Evolutionary conservation across 164 flowering plant species (phyloP), one percentile per base, ranked within the genome.

Genomic region (Vitis rotundifolia): DNA sequence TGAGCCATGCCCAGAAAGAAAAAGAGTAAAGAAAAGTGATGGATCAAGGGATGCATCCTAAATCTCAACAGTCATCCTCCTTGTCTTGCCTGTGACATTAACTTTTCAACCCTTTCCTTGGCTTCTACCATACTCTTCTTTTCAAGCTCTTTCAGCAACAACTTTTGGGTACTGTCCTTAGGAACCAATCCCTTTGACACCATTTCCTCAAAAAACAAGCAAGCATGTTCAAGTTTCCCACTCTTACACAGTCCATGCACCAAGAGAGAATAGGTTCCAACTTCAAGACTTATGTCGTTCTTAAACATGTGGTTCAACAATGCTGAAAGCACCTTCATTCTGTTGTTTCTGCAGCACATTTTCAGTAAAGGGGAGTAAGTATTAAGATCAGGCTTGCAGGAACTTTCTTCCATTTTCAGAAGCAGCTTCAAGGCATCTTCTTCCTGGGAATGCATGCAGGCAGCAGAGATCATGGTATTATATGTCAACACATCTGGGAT

Each of bases 301-400:
- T 68, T 76, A 49, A 84, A 78, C 88, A 87, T 91, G 76, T 91
- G 88, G 59, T 61, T 61, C 67, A 87, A 68, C 60, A 91, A 68
- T 77, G 82, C 81, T 9, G 53, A 64, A 49, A 91, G 88, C 63
- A 86, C 75, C 79, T 81, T 86, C 86, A 87, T 83, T 76, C 84
- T 70, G 63, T 85, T 86, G 79, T 71, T 88, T 60, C 73, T 76
- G 73, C 90, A 82, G 62, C 84, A 86, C 83, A 87, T 76, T 78
- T 87, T 86, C 75, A 91, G 59, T 57, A 89, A 73, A 55, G 89
- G 89, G 1, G 77, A 71, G 73, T 89, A 89, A 13, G 88, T 89
- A 75, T 76, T 51, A 31, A 85, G 50, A 70, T 84, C 79, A 57
- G 91, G 91, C 68, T 82, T 80, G 77, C 90, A 84, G 16, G 73